Base-by-base conservation (phyloP, 2,329 filamentous ascomycete species). In the Lithohypha guttulata region DNA sequence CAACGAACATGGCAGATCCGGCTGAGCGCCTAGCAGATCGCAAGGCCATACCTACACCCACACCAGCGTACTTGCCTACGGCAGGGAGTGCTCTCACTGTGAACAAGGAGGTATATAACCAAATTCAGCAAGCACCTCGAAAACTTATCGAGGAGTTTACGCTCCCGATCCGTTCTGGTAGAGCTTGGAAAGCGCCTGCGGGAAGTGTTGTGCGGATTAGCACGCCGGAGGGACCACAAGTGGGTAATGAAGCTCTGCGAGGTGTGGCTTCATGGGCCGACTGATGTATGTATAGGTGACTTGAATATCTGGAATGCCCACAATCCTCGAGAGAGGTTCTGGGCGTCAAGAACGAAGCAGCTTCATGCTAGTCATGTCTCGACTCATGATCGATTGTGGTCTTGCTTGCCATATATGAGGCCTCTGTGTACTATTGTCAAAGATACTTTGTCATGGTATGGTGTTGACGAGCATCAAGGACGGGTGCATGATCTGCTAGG, bases 251-350 rank as follows among this genome's bases (percentile, higher is more conserved):
- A n/a, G n/a, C n/a, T n/a, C n/a, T n/a, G n/a, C n/a, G n/a, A n/a
- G n/a, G n/a, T n/a, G 49, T 34, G 13, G 22, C 7, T 11, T 13
- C 33, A 8, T 20, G 23, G 17, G 23, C 21, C 18, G n/a, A 13
- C 15, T 11, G n/a, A 27, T 3, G 19, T 8, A 27, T n/a, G 6
- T 20, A 32, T 23, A 51, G 81, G 83, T 39, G 84, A 91, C 52
- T 63, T 91, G 13, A 93, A 93, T 57, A 71, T 91, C 51, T 93
- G 82, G 81, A 84, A 81, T 51, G 67, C 70, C 4, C 63, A 77
- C 46, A 86, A 91, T 57, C 80, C 83, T 0, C 73, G 82, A 10
- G 84, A 93, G 57, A 70, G 77, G 28, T 84, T 93, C 64, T 93
- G 84, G 84, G 84, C 84, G 1, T 69, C 75, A 1, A 73, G 84